Conservation (phyloP, 805 yeast species). For the Metschnikowia continentalis region DNA sequence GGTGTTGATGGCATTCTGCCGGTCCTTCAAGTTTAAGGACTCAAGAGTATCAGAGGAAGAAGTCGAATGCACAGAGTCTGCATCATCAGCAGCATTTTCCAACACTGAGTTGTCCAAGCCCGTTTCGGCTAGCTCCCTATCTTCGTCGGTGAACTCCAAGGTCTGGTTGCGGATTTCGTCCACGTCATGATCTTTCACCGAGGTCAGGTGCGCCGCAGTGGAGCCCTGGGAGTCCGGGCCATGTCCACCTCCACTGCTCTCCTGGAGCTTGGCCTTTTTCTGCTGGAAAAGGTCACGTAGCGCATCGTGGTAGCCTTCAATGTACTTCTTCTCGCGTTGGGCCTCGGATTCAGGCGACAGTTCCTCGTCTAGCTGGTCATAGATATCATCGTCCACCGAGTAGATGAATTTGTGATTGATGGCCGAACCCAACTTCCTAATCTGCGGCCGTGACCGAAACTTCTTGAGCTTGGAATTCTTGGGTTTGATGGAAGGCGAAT, state of each 20-base stretch:
- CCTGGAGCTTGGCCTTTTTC: slow-evolving; percentile 13
- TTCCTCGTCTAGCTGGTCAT: slow-evolving; percentile 53
- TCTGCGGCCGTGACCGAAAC: slow-evolving; percentile 28
- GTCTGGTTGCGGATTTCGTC: slow-evolving; percentile 9
- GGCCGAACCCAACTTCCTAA: slow-evolving; percentile 24
- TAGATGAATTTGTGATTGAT: slow-evolving; percentile 41
- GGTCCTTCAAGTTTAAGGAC: slow-evolving; percentile 81
- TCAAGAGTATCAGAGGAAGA: slow-evolving; percentile 55
- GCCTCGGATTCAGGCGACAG: slow-evolving; percentile 34
- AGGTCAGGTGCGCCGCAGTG: neutral
- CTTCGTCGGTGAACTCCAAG: slow-evolving; percentile 4
- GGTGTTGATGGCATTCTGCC: slow-evolving; percentile 93
- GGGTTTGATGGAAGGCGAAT: slow-evolving; percentile 12
- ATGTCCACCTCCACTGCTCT: slow-evolving; percentile 7
- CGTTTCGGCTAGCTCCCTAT: slow-evolving; percentile 3
- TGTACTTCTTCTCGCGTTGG: slow-evolving; percentile 37
- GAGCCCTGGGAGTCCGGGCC: neutral
- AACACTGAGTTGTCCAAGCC: slow-evolving; percentile 13
- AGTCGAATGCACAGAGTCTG: slow-evolving; percentile 24
- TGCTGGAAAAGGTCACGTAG: slow-evolving; percentile 38
- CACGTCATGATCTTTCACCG: slow-evolving; percentile 1
- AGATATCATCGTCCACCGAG: slow-evolving; percentile 79
- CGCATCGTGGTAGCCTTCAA: slow-evolving; percentile 75
- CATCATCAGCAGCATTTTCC: slow-evolving; percentile 19
- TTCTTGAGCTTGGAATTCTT: slow-evolving; percentile 13